Conservation (phyloP, 1,284 basidiomycete genomes). For the Pseudozyma sp. region DNA sequence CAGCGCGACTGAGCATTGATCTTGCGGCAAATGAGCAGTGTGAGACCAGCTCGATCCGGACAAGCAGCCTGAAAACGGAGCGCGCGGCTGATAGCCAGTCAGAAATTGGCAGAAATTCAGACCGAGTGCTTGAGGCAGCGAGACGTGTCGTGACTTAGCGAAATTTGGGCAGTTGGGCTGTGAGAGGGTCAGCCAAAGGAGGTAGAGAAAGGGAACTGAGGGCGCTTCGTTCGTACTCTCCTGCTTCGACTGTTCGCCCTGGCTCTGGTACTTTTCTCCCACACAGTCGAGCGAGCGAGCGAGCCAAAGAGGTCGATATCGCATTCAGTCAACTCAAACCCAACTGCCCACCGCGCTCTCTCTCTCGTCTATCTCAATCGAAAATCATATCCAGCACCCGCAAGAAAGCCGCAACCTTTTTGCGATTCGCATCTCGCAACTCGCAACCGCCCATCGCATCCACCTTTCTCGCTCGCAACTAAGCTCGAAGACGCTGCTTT, state of each 20-base stretch:
- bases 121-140: neutral
- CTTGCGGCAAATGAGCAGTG: constrained; percentile 16
- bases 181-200: constrained; percentile 1
- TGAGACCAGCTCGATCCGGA: constrained; percentile 2
- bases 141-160: constrained; percentile 35
- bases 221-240: neutral
- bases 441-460: constrained; percentile 14
- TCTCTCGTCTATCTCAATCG: neutral
- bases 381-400: constrained; percentile 31
- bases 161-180: constrained; percentile 18
- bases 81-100: constrained; percentile 3
- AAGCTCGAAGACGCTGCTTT: constrained; percentile 5
- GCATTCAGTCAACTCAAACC: neutral
- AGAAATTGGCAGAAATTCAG: neutral
- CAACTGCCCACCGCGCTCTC: constrained; percentile 9
- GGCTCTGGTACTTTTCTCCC: neutral
- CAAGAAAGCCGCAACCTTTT: neutral
- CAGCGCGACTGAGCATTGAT: neutral
- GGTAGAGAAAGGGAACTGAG: neutral
- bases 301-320: constrained; percentile 8
- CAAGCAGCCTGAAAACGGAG: constrained; percentile 1
- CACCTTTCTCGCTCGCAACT: constrained; percentile 23
- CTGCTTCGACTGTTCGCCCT: neutral
- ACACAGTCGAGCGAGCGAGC: neutral
- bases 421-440: constrained; percentile 1